Percentiles rank a stretch among this genome's conserved stretches.
phyloP scores from a whole-genome alignment of 2,329 filamentous ascomycete species.

The Aschersonia sp. region DNA sequence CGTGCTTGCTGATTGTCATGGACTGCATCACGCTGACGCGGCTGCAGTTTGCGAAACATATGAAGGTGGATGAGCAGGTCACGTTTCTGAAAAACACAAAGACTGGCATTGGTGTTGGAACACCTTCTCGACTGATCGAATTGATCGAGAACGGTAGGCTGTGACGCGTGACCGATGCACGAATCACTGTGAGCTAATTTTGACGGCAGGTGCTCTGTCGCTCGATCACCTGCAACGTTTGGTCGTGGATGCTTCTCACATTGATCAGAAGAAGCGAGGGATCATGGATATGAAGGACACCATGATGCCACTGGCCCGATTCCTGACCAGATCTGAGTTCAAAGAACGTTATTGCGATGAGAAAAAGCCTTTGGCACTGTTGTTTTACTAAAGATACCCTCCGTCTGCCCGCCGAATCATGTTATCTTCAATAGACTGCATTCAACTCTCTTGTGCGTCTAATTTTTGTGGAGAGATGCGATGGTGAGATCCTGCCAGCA shows the following conservation, averaged over 20 bases:
- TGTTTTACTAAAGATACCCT: slow-evolving; percentile 42
- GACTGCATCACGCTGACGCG: slow-evolving; percentile 3
- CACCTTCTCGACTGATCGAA: slow-evolving; percentile 68
- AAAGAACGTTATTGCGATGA: slow-evolving; percentile 51
- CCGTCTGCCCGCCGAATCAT: not conserved
- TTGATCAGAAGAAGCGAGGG: slow-evolving; percentile 88
- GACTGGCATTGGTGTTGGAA: slow-evolving; percentile 81
- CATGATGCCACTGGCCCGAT: slow-evolving; percentile 61
- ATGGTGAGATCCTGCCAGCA: too few relatives aligned
- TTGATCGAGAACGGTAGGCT: slow-evolving; percentile 65
- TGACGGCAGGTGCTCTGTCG: slow-evolving; percentile 46
- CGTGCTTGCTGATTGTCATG: not conserved
- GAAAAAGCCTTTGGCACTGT: slow-evolving; percentile 41
- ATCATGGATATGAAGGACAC: slow-evolving; percentile 94
- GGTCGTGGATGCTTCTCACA: slow-evolving; percentile 80
- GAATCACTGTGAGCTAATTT: slow-evolving; percentile 1
- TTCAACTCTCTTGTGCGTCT: too few relatives aligned
- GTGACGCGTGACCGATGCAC: not conserved
- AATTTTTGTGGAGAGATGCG: too few relatives aligned
- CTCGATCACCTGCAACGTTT: slow-evolving; percentile 60
- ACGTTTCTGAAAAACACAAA: slow-evolving; percentile 54
- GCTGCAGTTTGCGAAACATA: slow-evolving; percentile 77
- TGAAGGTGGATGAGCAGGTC: slow-evolving; percentile 82
- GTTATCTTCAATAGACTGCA: not conserved
- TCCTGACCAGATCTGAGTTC: slow-evolving; percentile 58